Evolutionary conservation across 1,139 yeast genomes (phyloP), one percentile per base, ranked within the genome.

Genomic region (Suhomyces maxii): DNA sequence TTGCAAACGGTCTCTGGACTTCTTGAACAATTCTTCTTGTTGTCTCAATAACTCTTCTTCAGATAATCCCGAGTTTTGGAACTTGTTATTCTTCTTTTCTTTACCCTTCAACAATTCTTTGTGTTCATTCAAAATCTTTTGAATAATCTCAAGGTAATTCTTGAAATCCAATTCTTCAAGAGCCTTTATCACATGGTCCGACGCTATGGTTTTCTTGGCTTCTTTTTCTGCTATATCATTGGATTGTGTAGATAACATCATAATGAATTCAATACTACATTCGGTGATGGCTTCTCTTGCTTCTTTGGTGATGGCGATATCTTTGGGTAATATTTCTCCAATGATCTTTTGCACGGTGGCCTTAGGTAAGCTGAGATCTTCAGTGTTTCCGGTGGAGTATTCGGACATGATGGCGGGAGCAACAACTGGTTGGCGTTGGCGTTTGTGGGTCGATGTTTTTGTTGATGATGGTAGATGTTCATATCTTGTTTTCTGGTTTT

Each of bases 161-260:
- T 79, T 80, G 66, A 90, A 93, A 38, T 96, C 99, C 51, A 93
- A 75, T 58, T 89, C 96, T 53, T 83, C 86, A 42, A 93, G 73
- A 0, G 99, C 98, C 61, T 86, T 87, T 51, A 93, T 80, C 40
- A 93, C 98, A 65, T 93, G 99, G 63, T 93, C 99, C 1, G 96
- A 86, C 1, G 97, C 96, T 44, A 93, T 93, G 8, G 99, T 93
- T 68, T 93, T 95, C 67, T 93, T 93, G 43, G 96, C 86, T 62
- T 93, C 99, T 59, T 87, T 87, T 60, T 93, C 99, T 1, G 99
- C 98, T 55, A 93, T 89, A 54, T 95, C 99, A 61, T 95, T 91
- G 50, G 95, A 87, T 67, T 90, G 96, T 3, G 96, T 88, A 10
- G 97, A 87, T 42, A 93, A 73, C 53, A 93, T 89, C 95, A 93